Conservation (phyloP, 2,329 filamentous ascomycete species). For the Diplodia sapinea region DNA sequence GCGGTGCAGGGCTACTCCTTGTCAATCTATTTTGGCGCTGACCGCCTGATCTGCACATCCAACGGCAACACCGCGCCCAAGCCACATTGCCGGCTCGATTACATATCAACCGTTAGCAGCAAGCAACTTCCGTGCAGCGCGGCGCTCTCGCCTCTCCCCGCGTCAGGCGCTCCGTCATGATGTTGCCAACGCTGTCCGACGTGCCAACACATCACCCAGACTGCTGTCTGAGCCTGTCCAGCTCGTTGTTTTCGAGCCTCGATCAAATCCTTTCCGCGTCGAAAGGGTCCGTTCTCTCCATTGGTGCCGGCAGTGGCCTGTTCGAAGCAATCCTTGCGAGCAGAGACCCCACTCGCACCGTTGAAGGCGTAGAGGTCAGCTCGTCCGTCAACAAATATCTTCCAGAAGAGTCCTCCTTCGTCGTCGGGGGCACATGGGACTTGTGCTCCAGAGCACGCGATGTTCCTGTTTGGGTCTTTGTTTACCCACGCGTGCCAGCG, state of each 20-base stretch:
- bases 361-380: conserved; percentile 58
- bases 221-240: conserved; percentile 47
- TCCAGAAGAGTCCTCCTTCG: conserved; percentile 48
- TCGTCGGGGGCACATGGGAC: conserved; percentile 54
- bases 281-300: conserved; percentile 46
- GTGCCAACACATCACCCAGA: conserved; percentile 40
- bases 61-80: neutral
- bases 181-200: conserved; percentile 16
- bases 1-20: conserved; percentile 4
- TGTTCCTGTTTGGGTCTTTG: conserved; percentile 58
- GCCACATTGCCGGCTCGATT: conserved; percentile 5
- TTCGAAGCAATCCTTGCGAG: conserved; percentile 54
- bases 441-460: conserved; percentile 50
- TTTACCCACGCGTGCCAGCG: conserved; percentile 58
- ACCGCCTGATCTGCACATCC: conserved; percentile 19
- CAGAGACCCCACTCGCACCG: conserved; percentile 36
- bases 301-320: conserved; percentile 59
- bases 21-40: conserved; percentile 17
- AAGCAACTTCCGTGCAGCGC: neutral
- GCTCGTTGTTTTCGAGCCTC: conserved; percentile 40
- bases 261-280: conserved; percentile 37
- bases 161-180: conserved; percentile 3
- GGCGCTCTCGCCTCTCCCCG: neutral
- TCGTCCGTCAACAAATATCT: conserved; percentile 51
- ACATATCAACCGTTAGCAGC: neutral